A percentile compares a stretch with the other conserved stretches of the same genome.
phyloP scores from a whole-genome alignment of 345 rosid species.

The Acer negundo region DNA sequence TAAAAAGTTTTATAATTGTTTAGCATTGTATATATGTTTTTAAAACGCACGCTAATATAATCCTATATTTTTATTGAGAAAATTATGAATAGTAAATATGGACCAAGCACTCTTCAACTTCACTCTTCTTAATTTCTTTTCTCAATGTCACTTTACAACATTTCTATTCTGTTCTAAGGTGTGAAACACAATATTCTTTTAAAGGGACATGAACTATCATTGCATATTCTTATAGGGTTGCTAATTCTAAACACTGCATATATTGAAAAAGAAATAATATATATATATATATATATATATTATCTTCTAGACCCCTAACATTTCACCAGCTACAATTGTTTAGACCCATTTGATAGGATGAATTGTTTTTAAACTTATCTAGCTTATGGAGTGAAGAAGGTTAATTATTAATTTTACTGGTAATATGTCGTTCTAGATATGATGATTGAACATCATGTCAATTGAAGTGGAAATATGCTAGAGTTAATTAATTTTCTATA shows the following conservation, averaged over 20 bases:
- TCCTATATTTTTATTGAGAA: not conserved
- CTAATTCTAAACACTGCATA: conserved; percentile 26
- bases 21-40: too few relatives aligned
- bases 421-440: conserved; percentile 35
- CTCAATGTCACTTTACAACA: not conserved
- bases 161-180: conserved; percentile 29
- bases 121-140: conserved; percentile 32
- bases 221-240: conserved; percentile 34
- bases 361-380: not conserved
- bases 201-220: conserved; percentile 47
- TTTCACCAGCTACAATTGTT: too few relatives aligned
- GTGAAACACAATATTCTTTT: conserved; percentile 54
- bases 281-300: not conserved
- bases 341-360: conserved; percentile 3
- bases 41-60: too few relatives aligned
- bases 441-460: conserved; percentile 53
- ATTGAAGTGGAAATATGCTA: conserved; percentile 37
- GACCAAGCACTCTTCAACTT: conserved; percentile 35
- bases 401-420: conserved; percentile 18
- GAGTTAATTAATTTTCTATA: conserved; percentile 21
- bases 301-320: conserved; percentile 17
- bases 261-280: too few relatives aligned
- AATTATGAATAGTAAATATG: not conserved
- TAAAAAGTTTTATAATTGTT: too few relatives aligned
- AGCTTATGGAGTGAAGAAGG: conserved; percentile 12